These are phyloP conservation scores for Fraxinus americana DNA, from an alignment of 257 asterid species.

Conservation along the genomic window DNA sequence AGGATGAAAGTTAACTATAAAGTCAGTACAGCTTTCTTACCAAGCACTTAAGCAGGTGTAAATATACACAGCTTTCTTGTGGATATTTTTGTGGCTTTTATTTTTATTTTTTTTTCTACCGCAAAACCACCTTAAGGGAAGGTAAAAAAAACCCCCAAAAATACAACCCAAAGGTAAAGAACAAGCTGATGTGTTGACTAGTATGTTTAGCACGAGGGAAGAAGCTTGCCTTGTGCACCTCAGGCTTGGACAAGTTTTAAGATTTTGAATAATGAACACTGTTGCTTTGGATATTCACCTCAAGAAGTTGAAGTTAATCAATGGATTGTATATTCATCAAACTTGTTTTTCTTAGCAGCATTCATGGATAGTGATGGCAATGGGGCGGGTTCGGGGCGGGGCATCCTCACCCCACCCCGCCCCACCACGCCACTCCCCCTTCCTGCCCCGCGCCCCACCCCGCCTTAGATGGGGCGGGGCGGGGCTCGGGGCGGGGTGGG, in stretches of 20 bases:
- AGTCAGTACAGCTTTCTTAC: too few relatives aligned
- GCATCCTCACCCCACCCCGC: too few relatives aligned
- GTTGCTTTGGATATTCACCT: neutral
- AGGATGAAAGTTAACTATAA: neutral
- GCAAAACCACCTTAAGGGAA: neutral
- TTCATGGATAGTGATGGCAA: too few relatives aligned
- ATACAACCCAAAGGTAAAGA: neutral
- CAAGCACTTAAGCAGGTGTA: too few relatives aligned
- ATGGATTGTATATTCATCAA: neutral
- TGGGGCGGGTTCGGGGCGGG: too few relatives aligned
- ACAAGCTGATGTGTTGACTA: neutral
- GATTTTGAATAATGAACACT: neutral
- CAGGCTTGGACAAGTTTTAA: neutral
- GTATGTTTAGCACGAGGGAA: neutral
- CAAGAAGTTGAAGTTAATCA: neutral
- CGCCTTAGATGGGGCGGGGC: too few relatives aligned
- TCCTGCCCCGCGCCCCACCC: too few relatives aligned
- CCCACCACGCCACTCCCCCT: too few relatives aligned
- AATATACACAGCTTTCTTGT: neutral
- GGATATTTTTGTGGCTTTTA: neutral
- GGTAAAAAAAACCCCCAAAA: neutral
- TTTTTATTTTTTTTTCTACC: neutral
- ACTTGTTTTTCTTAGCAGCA: neutral
- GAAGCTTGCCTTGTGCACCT: neutral
- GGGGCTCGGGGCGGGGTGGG: too few relatives aligned